A percentile compares a stretch with the other conserved stretches of the same genome.
These are phyloP conservation scores for Globisporangium irregulare DNA, from an alignment of 352 stramenopile genomes.

Conservation along the genomic window DNA sequence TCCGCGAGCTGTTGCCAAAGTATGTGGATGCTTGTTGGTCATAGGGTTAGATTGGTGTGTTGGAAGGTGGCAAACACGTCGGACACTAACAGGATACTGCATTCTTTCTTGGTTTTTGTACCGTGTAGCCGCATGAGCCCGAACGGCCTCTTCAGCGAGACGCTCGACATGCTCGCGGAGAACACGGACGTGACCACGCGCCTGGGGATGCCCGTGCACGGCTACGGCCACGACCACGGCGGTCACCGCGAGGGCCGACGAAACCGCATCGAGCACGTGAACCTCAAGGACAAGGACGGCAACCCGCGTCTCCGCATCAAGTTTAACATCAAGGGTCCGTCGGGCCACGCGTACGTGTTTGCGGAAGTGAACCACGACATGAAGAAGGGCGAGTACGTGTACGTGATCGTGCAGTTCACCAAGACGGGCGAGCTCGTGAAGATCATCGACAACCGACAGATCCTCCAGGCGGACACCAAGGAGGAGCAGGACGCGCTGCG, in stretches of 20 bases:
- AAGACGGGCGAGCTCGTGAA: slow-evolving; percentile 89
- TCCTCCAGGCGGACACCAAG: slow-evolving; percentile 66
- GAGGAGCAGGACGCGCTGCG: slow-evolving; percentile 79
- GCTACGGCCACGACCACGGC: slow-evolving; percentile 92
- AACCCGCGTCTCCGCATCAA: slow-evolving; percentile 85
- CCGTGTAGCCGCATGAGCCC: slow-evolving; percentile 64
- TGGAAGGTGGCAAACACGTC: not conserved
- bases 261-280: slow-evolving; percentile 95
- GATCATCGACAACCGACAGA: slow-evolving; percentile 91
- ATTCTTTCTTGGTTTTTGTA: slow-evolving; percentile 22
- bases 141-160: slow-evolving; percentile 79
- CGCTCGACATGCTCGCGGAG: slow-evolving; percentile 66
- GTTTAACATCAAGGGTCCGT: slow-evolving; percentile 94
- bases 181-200: slow-evolving; percentile 74
- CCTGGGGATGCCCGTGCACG: slow-evolving; percentile 89
- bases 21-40: slow-evolving; percentile 27
- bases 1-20: slow-evolving; percentile 88
- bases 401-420: slow-evolving; percentile 94
- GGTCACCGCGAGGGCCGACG: slow-evolving; percentile 91
- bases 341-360: slow-evolving; percentile 89
- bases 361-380: slow-evolving; percentile 91
- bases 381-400: slow-evolving; percentile 94
- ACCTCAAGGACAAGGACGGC: slow-evolving; percentile 88
- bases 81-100: not conserved
- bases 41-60: not conserved